phyloP scores from a whole-genome alignment of 768 basidiomycete species.

The Polyporus arcularius region DNA sequence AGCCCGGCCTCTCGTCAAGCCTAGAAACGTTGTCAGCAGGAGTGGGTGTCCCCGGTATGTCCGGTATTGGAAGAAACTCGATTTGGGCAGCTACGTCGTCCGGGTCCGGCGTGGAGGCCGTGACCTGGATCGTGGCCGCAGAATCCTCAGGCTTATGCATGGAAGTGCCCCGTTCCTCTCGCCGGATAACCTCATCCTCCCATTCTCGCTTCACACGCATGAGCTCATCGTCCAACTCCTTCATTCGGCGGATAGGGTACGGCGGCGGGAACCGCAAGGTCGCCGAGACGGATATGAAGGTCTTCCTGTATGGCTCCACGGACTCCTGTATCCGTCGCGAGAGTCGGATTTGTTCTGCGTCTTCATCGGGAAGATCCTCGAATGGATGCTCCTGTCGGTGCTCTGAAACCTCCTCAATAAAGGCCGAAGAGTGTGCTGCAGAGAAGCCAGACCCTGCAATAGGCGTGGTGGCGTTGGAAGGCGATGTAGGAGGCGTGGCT shows the following conservation, averaged over 20 bases:
- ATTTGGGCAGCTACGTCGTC: conserved; percentile 71
- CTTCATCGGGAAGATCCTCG: conserved; percentile 61
- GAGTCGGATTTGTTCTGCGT: conserved; percentile 67
- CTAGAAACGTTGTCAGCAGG: conserved; percentile 30
- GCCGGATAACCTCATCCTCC: conserved; percentile 83
- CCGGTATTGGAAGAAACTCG: conserved; percentile 47
- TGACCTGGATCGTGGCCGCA: conserved; percentile 26
- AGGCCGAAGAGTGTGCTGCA: conserved; percentile 1
- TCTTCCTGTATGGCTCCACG: conserved; percentile 79
- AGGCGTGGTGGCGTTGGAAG: conserved; percentile 13
- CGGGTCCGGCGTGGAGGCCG: conserved; percentile 23
- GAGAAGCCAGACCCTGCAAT: conserved; percentile 10
- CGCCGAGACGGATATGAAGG: conserved; percentile 92
- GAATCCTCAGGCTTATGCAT: conserved; percentile 46
- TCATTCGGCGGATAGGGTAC: conserved; percentile 84
- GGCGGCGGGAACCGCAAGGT: conserved; percentile 92
- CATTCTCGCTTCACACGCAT: conserved; percentile 68
- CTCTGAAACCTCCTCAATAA: conserved; percentile 7
- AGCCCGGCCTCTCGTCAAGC: conserved; percentile 37
- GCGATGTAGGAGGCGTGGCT: conserved; percentile 54
- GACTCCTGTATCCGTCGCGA: conserved; percentile 79
- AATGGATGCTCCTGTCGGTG: conserved; percentile 15
- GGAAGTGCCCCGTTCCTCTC: conserved; percentile 64
- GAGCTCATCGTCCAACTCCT: conserved; percentile 82
- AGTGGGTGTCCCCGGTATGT: conserved; percentile 41